Percentiles rank a stretch among this genome's conserved stretches.
Evolutionary conservation across 139 green algal species (phyloP).

Genomic region (Volvox reticuliferus): DNA sequence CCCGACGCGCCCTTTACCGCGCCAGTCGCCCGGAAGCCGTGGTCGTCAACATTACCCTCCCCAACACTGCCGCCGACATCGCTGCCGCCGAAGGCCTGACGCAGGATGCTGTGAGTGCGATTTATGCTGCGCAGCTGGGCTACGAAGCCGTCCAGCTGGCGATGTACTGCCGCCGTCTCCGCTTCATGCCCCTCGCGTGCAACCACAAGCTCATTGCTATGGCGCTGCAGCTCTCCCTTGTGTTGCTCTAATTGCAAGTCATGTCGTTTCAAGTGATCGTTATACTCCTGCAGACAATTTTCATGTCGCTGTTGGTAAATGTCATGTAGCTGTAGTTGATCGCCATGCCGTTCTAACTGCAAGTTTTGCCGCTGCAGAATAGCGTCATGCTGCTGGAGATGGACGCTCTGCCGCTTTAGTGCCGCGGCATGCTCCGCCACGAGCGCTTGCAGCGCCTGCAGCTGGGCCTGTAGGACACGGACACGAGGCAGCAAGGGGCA

Average conservation of each 20-base stretch:
- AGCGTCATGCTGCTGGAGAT: neutral
- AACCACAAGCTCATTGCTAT: neutral
- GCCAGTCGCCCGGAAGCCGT: neutral
- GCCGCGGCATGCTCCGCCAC: constrained; percentile 2
- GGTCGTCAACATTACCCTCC: neutral
- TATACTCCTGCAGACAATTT: neutral
- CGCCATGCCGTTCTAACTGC: neutral
- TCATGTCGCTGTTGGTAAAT: neutral
- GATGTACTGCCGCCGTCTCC: neutral
- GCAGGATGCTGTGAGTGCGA: constrained; percentile 28
- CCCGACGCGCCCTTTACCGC: neutral
- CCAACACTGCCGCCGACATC: neutral
- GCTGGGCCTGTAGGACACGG: neutral
- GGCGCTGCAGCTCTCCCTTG: neutral
- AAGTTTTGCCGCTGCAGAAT: neutral
- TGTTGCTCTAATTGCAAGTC: neutral
- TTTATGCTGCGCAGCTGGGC: neutral
- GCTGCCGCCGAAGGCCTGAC: neutral
- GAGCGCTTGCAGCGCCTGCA: neutral
- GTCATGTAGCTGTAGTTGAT: neutral
- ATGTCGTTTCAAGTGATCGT: neutral
- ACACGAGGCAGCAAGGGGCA: neutral
- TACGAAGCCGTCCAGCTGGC: neutral
- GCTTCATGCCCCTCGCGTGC: neutral
- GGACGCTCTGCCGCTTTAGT: neutral